Evolutionary conservation across 805 yeast genomes (phyloP), one percentile per base, ranked within the genome.

Genomic region (Gaillardinia entomophila): DNA sequence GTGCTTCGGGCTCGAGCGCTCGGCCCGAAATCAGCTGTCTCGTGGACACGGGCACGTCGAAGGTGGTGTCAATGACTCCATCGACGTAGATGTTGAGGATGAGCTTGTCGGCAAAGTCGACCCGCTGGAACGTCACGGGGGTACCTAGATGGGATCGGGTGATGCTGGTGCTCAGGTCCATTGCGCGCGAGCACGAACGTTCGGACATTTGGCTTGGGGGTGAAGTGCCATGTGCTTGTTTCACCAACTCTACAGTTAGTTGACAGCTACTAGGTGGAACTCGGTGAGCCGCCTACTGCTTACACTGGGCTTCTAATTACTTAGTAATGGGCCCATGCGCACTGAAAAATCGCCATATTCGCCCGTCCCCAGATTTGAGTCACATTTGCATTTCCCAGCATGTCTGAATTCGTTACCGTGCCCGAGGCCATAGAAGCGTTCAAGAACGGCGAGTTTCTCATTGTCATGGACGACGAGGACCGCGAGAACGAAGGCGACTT

Each of bases 401-500:
- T 45, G 48, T 24, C 45, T 13, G 31, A 30, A 6, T 80, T 79
- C 49, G 59, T 72, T 16, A 56, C 79, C 12, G 77, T 84, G 28
- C 73, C 78, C 33, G 85, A 81, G 36, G 92, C 94, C 19, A 53
- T 84, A 16, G 78, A 77, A 48, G 88, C 85, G 1, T 80, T 71
- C 57, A 73, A 73, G 42, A 73, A 74, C 36, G 94, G 94, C 19
- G 84, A 87, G 56, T 88, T 90, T 50, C 68, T 92, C 30, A 75
- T 92, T 29, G 98, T 92, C n/a, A 83, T 92, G 84, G 99, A 92
- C 57, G 96, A 92, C 53, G 97, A 87, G 57, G 74, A 74, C 52
- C 79, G 99, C 47, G 99, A 92, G 59, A 92, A 92, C 57, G 99
- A 92, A 63, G 99, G 98, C 33, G 99, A 92, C 55, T 69, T 92